Evolutionary conservation across 2,329 filamentous ascomycete genomes (phyloP).

Genomic region (Microdochium bolleyi): DNA sequence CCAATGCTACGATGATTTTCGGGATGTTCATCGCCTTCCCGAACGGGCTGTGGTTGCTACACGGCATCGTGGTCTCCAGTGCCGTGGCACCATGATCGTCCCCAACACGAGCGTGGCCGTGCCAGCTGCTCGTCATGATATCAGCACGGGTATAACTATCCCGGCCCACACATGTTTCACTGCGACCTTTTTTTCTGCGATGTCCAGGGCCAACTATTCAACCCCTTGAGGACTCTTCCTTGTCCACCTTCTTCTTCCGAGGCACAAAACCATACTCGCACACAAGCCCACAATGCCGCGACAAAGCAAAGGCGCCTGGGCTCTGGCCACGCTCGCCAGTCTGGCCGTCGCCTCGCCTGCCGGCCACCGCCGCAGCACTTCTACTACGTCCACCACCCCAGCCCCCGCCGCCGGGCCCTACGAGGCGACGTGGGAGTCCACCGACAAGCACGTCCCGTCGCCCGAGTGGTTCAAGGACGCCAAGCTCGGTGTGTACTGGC

Average conservation of each 20-base stretch:
- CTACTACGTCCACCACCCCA: background rate
- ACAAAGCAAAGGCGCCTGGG: background rate
- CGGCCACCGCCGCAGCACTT: background rate
- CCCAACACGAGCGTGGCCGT: background rate
- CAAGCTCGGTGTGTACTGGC: constrained; percentile 9
- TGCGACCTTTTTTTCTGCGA: too few relatives aligned
- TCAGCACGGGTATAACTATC: too few relatives aligned
- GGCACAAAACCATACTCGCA: background rate
- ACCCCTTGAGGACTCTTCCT: background rate
- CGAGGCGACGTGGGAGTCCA: constrained; percentile 6
- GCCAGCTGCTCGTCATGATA: too few relatives aligned
- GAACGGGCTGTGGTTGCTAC: background rate
- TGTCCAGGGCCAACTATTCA: too few relatives aligned
- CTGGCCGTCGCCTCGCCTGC: background rate
- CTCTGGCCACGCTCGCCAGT: background rate
- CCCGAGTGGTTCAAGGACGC: constrained; percentile 8
- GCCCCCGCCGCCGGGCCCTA: background rate
- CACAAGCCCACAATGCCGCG: background rate
- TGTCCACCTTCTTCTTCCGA: background rate
- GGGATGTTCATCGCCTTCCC: background rate
- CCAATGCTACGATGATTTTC: too few relatives aligned
- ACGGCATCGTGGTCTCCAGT: background rate
- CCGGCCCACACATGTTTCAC: too few relatives aligned
- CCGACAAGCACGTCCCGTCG: constrained; percentile 1
- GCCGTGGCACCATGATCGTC: background rate